Base-by-base conservation (phyloP, 106 monocot genomes). In the Platanthera zijinensis region DNA sequence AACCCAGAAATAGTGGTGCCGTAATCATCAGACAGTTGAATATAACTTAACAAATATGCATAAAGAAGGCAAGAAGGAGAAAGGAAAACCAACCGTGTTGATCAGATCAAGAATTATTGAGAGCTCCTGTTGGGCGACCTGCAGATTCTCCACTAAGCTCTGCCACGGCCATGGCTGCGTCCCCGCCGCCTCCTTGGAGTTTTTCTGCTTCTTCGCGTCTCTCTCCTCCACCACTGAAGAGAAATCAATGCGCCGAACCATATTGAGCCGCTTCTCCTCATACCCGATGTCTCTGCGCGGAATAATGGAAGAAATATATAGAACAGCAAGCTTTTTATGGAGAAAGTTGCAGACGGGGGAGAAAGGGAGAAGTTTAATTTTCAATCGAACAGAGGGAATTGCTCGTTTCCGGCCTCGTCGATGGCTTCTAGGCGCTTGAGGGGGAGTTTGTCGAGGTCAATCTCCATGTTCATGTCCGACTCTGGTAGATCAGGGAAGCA, bases 361-460 rank as follows among this genome's bases (percentile, higher is more conserved):
- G 47, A 52, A 56, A 53, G 30, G 28, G 13, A 7, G 61, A 50
- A 47, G 39, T 45, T 48, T 70, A 7, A 7, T 14, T 47, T 70
- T 50, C 87, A 39, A 39, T 39, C 39, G 6, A 77, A 97, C 97
- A 83, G 80, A 13, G 93, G 86, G 71, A 94, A 99, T 48, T 86
- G 97, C 74, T 99, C 97, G 74, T 75, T 74, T 18, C 97, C 97
- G 51, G 84, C 13, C 67, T 99, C 94, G 4, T 99, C 94, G 1
- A 94, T 94, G 81, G 97, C 84, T 54, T 91, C 86, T 11, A 99
- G 75, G 13, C 97, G 94, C 82, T 94, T 99, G 80, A 99, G 88
- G 7, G 97, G 97, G 67, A 99, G 94, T 80, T 87, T 91, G 89
- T 99, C 97, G 67, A 99, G 80, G 78, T 94, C 89, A 76, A 94